Evolutionary conservation across 345 rosid genomes (phyloP), one percentile per base, ranked within the genome.

Genomic region (Viola odorata): DNA sequence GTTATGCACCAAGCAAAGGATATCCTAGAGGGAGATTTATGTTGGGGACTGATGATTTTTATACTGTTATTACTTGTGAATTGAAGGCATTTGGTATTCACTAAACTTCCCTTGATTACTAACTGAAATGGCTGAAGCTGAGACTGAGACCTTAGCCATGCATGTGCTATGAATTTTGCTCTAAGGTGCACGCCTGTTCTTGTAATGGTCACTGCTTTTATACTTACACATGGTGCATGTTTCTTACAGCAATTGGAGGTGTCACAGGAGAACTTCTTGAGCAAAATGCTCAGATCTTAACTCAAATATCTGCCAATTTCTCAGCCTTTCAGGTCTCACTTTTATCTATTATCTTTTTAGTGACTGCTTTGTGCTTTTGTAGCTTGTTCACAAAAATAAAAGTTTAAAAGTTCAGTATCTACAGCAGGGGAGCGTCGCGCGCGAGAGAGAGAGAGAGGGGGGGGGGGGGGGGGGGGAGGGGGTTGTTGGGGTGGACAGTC

Each of bases 211-310:
- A 37, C 15, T 15, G 10, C 55, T 55, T 6, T 8, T 45, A 9
- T 39, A 6, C 63, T 49, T 14, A 15, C 38, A 53, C 16, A 53
- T 36, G 39, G 50, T 8, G 6, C 51, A 2, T 68, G 11, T 58
- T 32, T 38, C 60, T 73, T 80, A 57, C 84, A 89, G 96, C 77
- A 60, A 89, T 89, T 63, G 91, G 91, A 63, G 91, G 91, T 69
- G 73, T 73, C 48, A 80, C 81, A 3, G 91, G 91, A 67, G 86
- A 86, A 64, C 85, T 89, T 70, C 83, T 89, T 41, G 91, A 84
- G 78, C 83, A 86, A 74, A 86, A 82, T 76, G 69, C 91, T 55
- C 88, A 89, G 49, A 78, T 86, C 75, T 80, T 89, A 61, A 80
- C 72, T 73, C 94, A 84, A 80, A 78, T 86, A 52, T 78, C 89